phyloP scores from a whole-genome alignment of 176 grass and related monocot species.

The Luzula sylvatica region DNA sequence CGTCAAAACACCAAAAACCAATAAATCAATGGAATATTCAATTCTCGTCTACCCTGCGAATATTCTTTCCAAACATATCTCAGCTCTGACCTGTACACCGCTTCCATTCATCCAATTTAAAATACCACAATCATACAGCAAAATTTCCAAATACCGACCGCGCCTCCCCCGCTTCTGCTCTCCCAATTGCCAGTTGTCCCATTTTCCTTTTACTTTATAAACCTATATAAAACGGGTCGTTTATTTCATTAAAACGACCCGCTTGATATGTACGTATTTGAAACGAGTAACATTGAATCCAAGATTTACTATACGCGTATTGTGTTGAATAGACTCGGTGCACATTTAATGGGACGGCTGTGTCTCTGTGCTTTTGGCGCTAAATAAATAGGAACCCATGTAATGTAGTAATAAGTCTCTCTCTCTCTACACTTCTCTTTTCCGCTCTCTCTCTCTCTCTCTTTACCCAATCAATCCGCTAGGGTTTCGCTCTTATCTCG shows the following conservation, averaged over 20 bases:
- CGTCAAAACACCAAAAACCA: no score
- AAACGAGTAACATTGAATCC: no score
- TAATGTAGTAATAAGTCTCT: background rate
- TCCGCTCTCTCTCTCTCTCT: constrained; percentile 1
- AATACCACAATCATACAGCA: background rate
- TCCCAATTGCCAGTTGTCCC: constrained; percentile 2
- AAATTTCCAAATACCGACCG: constrained; percentile 1
- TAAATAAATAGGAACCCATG: background rate
- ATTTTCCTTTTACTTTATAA: background rate
- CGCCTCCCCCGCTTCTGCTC: constrained; percentile 20
- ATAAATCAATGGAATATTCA: no score
- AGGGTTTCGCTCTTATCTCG: constrained; percentile 44
- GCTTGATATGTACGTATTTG: background rate
- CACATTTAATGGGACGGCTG: background rate
- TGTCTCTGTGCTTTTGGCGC: background rate
- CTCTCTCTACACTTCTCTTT: constrained; percentile 6
- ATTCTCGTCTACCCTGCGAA: no score
- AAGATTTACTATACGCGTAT: background rate
- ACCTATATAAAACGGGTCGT: background rate
- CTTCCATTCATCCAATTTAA: background rate
- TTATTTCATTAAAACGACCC: background rate
- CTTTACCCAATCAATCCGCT: constrained; percentile 24
- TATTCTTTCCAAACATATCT: no score
- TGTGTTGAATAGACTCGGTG: constrained; percentile 10
- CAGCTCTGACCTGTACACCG: no score